These are phyloP conservation scores for Microbotryum lychnidis-dioicae DNA, from an alignment of 1,284 basidiomycete genomes.

Conservation along the genomic window DNA sequence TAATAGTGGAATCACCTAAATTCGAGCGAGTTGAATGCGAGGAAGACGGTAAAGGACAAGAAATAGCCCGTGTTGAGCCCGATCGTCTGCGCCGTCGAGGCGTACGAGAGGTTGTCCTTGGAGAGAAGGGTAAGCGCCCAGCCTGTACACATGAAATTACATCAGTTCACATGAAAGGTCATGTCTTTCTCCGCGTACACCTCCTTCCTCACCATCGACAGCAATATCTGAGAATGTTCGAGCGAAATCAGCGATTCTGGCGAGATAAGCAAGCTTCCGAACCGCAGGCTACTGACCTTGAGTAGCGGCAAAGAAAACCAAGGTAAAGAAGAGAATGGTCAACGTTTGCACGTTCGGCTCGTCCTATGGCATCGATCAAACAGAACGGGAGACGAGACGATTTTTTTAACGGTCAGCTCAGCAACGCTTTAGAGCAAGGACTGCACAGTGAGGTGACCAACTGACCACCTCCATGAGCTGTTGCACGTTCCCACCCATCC, in stretches of 20 bases:
- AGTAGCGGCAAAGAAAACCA: constrained; percentile 93
- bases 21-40: constrained; percentile 89
- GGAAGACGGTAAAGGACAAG: constrained; percentile 91
- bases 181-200: neutral
- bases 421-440: neutral
- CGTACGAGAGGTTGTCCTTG: constrained; percentile 89
- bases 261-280: neutral
- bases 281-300: constrained; percentile 56
- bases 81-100: constrained; percentile 95
- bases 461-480: constrained; percentile 72
- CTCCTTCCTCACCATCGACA: constrained; percentile 62
- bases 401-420: neutral
- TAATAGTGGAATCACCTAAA: constrained; percentile 59
- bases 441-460: constrained; percentile 21
- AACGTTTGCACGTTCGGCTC: constrained; percentile 70
- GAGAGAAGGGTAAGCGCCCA: constrained; percentile 97
- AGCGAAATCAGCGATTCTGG: neutral
- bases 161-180: neutral
- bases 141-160: constrained; percentile 45
- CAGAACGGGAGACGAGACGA: neutral
- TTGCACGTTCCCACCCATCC: constrained; percentile 73
- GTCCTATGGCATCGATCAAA: constrained; percentile 49
- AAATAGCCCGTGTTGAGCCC: constrained; percentile 96
- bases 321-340: constrained; percentile 76
- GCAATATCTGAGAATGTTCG: constrained; percentile 65